Base-by-base conservation (phyloP, 805 yeast species). In the Groenewaldozyma tartarivorans region DNA sequence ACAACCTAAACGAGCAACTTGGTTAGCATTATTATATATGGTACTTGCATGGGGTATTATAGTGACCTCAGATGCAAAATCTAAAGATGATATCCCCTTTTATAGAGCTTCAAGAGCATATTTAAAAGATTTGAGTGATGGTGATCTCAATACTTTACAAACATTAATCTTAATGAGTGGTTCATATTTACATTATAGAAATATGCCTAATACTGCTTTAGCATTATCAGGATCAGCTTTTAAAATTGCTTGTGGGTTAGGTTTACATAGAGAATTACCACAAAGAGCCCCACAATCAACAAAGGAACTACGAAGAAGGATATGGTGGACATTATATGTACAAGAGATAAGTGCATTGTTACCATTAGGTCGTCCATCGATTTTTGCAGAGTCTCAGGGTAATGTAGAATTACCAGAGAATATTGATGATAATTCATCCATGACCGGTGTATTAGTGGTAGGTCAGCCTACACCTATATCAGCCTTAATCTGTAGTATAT, bases 351-450 rank as follows among this genome's bases (percentile, higher is more conserved):
- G 15, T 6, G 38, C 32, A 3, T 4, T 36, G 31, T 11, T 19
- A 11, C 22, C 38, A n/a, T 18, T 36, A 20, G 38, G 38, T 15
- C 30, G 38, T 22, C 38, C 38, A 22, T 21, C 38, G 4, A n/a
- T 36, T n/a, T 9, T 7, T 24, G 31, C 16, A 11, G 11, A 15
- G 6, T 16, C 20, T n/a, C 20, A 5, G 17, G 36, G 20, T 9
- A 36, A 16, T 7, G 9, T 36, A 13, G 18, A 20, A 13, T 4
- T 22, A 5, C 38, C 38, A 17, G 4, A 19, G 3, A 36, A 36
- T 22, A n/a, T 21, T 16, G 37, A 34, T 20, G 37, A 34, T 7
- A 20, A 17, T 13, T n/a, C 24, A 18, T 16, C 27, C 9, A 3
- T 36, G 18, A 20, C 30, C 18, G 6, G 11, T 20, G 31, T 4